phyloP scores from a whole-genome alignment of 805 yeast genomes.

The Sporopachydermia quercuum region DNA sequence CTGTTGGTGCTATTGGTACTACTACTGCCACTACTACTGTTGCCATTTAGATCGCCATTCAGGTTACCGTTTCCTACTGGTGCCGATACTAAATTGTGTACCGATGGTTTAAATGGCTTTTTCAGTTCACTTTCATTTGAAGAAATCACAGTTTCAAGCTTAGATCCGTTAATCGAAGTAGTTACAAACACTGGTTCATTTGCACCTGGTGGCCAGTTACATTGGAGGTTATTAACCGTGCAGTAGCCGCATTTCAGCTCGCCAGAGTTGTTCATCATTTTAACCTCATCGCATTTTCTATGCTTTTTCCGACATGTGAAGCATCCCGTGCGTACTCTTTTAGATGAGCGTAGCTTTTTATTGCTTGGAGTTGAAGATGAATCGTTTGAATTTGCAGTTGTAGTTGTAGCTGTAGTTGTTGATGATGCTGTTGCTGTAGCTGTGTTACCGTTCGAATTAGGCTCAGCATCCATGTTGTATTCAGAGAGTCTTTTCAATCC shows the following conservation, averaged over 20 bases:
- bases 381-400: background rate
- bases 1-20: no score
- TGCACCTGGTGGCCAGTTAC: slow-evolving; percentile 1
- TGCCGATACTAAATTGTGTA: no score
- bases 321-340: slow-evolving; percentile 28
- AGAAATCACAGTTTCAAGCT: background rate
- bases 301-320: slow-evolving; percentile 46
- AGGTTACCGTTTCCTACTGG: no score
- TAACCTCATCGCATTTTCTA: slow-evolving; percentile 45
- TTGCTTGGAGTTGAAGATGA: background rate
- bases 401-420: no score
- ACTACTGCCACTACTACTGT: no score
- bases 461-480: no score
- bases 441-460: no score
- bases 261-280: slow-evolving; percentile 5
- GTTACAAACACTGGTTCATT: slow-evolving; percentile 1
- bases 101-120: no score
- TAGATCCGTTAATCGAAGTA: background rate
- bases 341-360: background rate
- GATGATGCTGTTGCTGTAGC: no score
- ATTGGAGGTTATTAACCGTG: background rate
- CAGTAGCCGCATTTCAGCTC: background rate
- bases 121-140: background rate
- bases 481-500: no score
- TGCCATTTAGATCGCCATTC: no score